Percentiles rank a stretch among this genome's conserved stretches.
These are phyloP conservation scores for Pseudogymnoascus sp. DNA, from an alignment of 2,329 filamentous ascomycete species.

Conservation along the genomic window DNA sequence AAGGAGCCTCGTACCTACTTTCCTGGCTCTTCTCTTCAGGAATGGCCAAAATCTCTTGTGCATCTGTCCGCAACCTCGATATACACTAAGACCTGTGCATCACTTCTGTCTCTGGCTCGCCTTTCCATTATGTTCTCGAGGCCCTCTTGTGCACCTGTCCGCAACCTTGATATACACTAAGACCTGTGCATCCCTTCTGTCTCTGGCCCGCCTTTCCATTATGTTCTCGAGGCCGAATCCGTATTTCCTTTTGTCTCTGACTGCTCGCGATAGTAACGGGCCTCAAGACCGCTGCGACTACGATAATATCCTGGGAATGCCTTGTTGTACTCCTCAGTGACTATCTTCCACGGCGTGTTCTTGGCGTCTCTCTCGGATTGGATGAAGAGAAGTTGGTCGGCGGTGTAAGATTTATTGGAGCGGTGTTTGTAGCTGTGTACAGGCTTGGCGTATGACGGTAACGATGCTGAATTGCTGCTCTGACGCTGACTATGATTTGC, in stretches of 20 bases:
- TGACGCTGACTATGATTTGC: background rate
- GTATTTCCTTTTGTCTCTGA: background rate
- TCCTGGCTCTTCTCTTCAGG: background rate
- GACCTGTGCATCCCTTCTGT: too few species aligned
- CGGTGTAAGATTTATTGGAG: background rate
- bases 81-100: background rate
- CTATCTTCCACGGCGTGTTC: background rate
- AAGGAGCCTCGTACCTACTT: background rate
- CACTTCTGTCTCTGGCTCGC: background rate
- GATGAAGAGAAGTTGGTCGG: background rate
- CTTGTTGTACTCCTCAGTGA: background rate
- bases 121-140: background rate
- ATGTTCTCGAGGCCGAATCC: too few species aligned
- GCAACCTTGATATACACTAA: too few species aligned
- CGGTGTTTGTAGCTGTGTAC: background rate
- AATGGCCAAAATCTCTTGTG: background rate
- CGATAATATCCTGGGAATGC: background rate
- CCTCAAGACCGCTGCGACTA: background rate
- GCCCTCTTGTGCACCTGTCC: too few species aligned
- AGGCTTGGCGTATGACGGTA: background rate
- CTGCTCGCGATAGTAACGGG: background rate
- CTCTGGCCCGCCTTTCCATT: too few species aligned
- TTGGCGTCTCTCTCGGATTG: background rate
- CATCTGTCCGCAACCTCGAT: background rate
- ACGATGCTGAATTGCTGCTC: background rate